phyloP scores from a whole-genome alignment of 2,329 filamentous ascomycete genomes.

The Domatiomyces catenatus region DNA sequence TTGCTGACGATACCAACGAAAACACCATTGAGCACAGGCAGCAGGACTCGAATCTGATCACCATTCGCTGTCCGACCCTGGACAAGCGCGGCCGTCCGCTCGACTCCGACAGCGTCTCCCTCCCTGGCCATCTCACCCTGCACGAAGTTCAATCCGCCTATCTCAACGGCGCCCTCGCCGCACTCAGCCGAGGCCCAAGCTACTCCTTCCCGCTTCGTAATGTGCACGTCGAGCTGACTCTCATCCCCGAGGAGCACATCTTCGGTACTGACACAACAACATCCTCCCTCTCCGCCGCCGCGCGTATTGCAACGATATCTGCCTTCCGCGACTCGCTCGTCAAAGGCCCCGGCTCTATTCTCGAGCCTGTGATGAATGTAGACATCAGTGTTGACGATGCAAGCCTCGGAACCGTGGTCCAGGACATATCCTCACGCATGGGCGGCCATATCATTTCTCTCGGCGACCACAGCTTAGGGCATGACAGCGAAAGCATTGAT shows the following conservation, averaged over 20 bases:
- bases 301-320: constrained; percentile 50
- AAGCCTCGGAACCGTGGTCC: constrained; percentile 65
- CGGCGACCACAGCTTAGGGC: constrained; percentile 31
- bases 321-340: constrained; percentile 50
- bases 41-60: constrained; percentile 56
- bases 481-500: constrained; percentile 19
- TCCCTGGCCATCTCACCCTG: constrained; percentile 40
- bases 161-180: constrained; percentile 66
- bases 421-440: constrained; percentile 59
- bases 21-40: constrained; percentile 25
- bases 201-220: constrained; percentile 67
- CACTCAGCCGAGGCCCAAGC: constrained; percentile 68
- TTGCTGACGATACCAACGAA: constrained; percentile 9
- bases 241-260: constrained; percentile 50
- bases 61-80: constrained; percentile 39
- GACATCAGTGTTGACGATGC: constrained; percentile 74
- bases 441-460: constrained; percentile 62
- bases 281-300: constrained; percentile 52
- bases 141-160: constrained; percentile 39
- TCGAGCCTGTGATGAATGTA: constrained; percentile 89
- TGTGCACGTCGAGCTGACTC: constrained; percentile 52
- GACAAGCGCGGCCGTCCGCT: constrained; percentile 26
- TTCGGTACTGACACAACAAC: constrained; percentile 53
- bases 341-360: constrained; percentile 45
- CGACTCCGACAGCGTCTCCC: constrained; percentile 29